A percentile compares a stretch with the other conserved stretches of the same genome.
Conservation (phyloP, 176 grass and related monocot genomes). For the Rhynchospora tenuis region DNA sequence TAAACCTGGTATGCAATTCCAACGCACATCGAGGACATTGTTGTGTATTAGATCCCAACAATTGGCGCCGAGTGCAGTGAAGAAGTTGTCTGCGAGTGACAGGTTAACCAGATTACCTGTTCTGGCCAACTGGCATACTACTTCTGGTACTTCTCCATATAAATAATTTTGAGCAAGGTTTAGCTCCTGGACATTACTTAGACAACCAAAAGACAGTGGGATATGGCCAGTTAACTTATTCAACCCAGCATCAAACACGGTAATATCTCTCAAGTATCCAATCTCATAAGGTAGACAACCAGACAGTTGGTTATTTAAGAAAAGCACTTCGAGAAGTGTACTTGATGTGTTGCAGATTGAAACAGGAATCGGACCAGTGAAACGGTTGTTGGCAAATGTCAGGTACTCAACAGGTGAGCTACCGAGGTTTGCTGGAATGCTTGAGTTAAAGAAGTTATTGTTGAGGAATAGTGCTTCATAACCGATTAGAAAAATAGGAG, state of each 20-base stretch:
- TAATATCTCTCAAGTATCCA: constrained; percentile 41
- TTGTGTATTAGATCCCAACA: constrained; percentile 46
- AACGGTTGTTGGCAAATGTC: constrained; percentile 72
- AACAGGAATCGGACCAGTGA: constrained; percentile 44
- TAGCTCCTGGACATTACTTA: constrained; percentile 39
- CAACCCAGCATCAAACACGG: constrained; percentile 54
- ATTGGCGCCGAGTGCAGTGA: constrained; percentile 45
- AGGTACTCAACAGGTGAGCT: constrained; percentile 50
- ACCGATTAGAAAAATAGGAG: constrained; percentile 35
- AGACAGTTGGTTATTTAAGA: constrained; percentile 70
- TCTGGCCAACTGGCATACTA: constrained; percentile 50
- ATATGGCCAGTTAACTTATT: constrained; percentile 59
- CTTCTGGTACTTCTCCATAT: constrained; percentile 65
- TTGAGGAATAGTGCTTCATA: constrained; percentile 72
- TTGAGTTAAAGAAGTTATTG: constrained; percentile 55
- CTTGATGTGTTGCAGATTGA: constrained; percentile 52
- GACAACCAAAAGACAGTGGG: constrained; percentile 77
- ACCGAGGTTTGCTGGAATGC: constrained; percentile 48
- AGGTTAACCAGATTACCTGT: constrained; percentile 53
- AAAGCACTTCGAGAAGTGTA: constrained; percentile 56
- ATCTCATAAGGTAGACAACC: constrained; percentile 78
- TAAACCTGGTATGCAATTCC: constrained; percentile 63
- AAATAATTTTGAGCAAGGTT: constrained; percentile 63
- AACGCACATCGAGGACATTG: constrained; percentile 51
- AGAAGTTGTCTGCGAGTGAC: constrained; percentile 70